These are phyloP conservation scores for Domatiomyces catenatus DNA, from an alignment of 2,329 filamentous ascomycete genomes.

Conservation along the genomic window DNA sequence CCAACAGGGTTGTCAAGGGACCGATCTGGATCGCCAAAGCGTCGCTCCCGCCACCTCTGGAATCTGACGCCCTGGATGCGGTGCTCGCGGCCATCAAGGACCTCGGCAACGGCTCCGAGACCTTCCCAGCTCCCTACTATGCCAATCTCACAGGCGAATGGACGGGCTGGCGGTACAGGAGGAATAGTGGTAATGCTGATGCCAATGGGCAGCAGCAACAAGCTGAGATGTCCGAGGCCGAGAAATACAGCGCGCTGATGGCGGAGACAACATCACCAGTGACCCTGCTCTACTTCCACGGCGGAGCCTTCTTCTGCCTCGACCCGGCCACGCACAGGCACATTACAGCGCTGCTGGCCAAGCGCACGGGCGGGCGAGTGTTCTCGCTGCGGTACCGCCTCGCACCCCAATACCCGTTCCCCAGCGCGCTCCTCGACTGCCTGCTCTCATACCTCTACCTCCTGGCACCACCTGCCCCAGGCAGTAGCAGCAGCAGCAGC, in stretches of 20 bases:
- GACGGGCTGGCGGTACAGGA: conserved; percentile 29
- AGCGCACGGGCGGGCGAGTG: conserved; percentile 23
- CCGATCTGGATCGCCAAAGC: conserved; percentile 68
- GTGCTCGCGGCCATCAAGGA: conserved; percentile 26
- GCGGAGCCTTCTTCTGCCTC: conserved; percentile 32
- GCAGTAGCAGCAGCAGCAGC: too few species aligned
- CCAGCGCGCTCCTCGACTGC: conserved; percentile 31
- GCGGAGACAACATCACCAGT: conserved; percentile 26
- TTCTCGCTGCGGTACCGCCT: conserved; percentile 33
- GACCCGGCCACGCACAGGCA: conserved; percentile 30
- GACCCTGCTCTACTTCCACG: conserved; percentile 33
- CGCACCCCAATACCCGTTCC: conserved; percentile 34
- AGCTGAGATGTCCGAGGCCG: conserved; percentile 28
- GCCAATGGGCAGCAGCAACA: conserved; percentile 15
- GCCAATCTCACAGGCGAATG: conserved; percentile 30
- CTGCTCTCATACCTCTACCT: conserved; percentile 34
- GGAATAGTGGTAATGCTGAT: conserved; percentile 24
- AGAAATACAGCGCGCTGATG: conserved; percentile 28
- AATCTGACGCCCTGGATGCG: conserved; percentile 22
- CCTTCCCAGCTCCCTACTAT: conserved; percentile 22
- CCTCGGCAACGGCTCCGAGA: conserved; percentile 25
- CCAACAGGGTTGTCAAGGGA: conserved; percentile 55
- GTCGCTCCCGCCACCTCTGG: conserved; percentile 41
- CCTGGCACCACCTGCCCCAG: conserved; percentile 28
- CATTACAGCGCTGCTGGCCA: conserved; percentile 25